Evolutionary conservation across 2,329 filamentous ascomycete species (phyloP).

Genomic region (Hypoxylon sp.): DNA sequence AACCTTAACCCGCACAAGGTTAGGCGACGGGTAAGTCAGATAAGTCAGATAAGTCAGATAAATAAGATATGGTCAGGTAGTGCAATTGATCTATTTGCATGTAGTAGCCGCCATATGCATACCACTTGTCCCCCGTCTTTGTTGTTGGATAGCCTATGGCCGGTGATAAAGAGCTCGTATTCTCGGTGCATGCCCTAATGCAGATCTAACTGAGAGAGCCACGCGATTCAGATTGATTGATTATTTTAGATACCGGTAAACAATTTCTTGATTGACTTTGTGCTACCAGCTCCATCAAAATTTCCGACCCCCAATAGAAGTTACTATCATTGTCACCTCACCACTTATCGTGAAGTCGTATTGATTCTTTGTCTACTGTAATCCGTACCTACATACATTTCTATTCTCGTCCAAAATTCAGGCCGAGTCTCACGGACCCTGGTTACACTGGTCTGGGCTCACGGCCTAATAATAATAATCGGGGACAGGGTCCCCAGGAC

Average conservation of each 20-base stretch:
- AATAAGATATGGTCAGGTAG: background rate
- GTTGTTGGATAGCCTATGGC: conserved; percentile 29
- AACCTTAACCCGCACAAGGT: conserved; percentile 31
- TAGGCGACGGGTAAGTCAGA: conserved; percentile 30
- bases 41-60: conserved; percentile 12
- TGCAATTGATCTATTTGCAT: conserved; percentile 17
- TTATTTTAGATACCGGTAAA: conserved; percentile 23
- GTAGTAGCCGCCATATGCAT: conserved; percentile 38
- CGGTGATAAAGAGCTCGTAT: conserved; percentile 39
- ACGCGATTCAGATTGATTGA: conserved; percentile 45
- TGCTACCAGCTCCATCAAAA: conserved; percentile 13
- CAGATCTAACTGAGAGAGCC: conserved; percentile 32
- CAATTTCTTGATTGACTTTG: conserved; percentile 17
- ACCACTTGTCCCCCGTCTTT: conserved; percentile 28
- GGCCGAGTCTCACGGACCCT: conserved; percentile 4
- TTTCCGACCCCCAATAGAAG: conserved; percentile 7
- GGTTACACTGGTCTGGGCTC: conserved; percentile 28
- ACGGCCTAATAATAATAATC: conserved; percentile 35
- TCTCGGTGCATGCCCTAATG: conserved; percentile 35
- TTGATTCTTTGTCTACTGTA: background rate
- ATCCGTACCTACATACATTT: background rate
- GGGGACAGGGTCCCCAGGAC: conserved; percentile 36
- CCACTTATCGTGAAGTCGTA: conserved; percentile 7
- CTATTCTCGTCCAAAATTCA: conserved; percentile 15
- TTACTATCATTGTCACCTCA: conserved; percentile 10